Evolutionary conservation across 345 rosid species (phyloP), one percentile per base, ranked within the genome.

Genomic region (Citrus cavaleriei): DNA sequence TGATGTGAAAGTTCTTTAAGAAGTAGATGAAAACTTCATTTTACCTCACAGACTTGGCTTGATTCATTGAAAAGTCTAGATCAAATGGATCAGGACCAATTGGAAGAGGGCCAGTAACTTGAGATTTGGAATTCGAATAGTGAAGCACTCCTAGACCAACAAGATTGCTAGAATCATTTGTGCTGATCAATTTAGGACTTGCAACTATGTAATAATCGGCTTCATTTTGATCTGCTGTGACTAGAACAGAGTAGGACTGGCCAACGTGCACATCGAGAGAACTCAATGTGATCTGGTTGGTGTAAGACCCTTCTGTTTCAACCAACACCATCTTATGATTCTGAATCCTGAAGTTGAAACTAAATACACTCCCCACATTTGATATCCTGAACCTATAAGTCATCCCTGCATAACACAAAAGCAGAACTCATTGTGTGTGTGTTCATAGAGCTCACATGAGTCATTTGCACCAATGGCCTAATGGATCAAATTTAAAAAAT

Each of bases 241-340:
- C 80, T 3, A 89, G 88, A 69, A 87, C 78, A 0, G 91, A 86
- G 75, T 86, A 85, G 8, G 91, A 83, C 66, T 89, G 90, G 51
- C 90, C 88, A 4, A 87, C 83, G 46, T 89, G 91, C 57, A 87
- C 81, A 38, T 85, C 87, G 0, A 87, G 85, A 27, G 87, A 85
- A 55, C 75, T 77, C 79, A 83, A 25, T 1, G 79, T 58, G 27
- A 73, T 85, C 76, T 85, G 87, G 28, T 81, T 79, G 60, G 86
- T 84, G 80, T 87, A 89, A 21, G 90, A 86, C 3, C 90, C 88
- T 77, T 89, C 88, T 38, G 88, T 87, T 81, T 89, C 90, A 14
- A 89, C 88, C 66, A 89, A 60, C 5, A 83, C 67, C 89, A 89
- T 77, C 60, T 30, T 27, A 67, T 89, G 91, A 59, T 85, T 82